Evolutionary conservation across 768 basidiomycete genomes (phyloP).

Genomic region (Pulveroboletus ravenelii): DNA sequence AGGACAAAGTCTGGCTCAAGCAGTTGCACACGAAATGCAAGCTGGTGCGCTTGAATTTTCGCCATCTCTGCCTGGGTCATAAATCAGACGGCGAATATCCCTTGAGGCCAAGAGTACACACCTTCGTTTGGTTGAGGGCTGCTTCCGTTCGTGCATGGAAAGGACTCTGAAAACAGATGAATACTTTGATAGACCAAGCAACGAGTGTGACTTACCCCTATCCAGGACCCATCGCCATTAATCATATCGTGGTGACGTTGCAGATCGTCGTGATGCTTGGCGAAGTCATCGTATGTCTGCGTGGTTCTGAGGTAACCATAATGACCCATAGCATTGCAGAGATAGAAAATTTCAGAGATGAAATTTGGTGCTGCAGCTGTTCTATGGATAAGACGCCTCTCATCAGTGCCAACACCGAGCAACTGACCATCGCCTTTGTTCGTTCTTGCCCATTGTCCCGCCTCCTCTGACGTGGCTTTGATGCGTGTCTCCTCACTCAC

Average conservation of each 20-base stretch:
- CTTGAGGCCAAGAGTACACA: slow-evolving; percentile 19
- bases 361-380: slow-evolving; percentile 77
- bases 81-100: not conserved
- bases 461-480: slow-evolving; percentile 87
- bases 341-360: slow-evolving; percentile 92
- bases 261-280: slow-evolving; percentile 71
- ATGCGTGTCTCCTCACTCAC: slow-evolving; percentile 89
- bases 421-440: slow-evolving; percentile 45
- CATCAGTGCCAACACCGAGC: not conserved
- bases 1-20: slow-evolving; percentile 81
- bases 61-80: slow-evolving; percentile 57
- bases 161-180: slow-evolving; percentile 47
- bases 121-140: slow-evolving; percentile 74
- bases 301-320: slow-evolving; percentile 83
- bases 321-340: slow-evolving; percentile 83
- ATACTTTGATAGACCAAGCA: not conserved
- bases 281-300: slow-evolving; percentile 65
- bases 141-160: slow-evolving; percentile 73
- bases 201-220: slow-evolving; percentile 51
- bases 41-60: slow-evolving; percentile 65
- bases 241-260: slow-evolving; percentile 72
- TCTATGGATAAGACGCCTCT: not conserved
- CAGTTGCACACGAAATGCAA: slow-evolving; percentile 81
- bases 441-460: slow-evolving; percentile 60
- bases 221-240: slow-evolving; percentile 76